Conservation (phyloP, 2,329 filamentous ascomycete species). For the Neonectria hederae region DNA sequence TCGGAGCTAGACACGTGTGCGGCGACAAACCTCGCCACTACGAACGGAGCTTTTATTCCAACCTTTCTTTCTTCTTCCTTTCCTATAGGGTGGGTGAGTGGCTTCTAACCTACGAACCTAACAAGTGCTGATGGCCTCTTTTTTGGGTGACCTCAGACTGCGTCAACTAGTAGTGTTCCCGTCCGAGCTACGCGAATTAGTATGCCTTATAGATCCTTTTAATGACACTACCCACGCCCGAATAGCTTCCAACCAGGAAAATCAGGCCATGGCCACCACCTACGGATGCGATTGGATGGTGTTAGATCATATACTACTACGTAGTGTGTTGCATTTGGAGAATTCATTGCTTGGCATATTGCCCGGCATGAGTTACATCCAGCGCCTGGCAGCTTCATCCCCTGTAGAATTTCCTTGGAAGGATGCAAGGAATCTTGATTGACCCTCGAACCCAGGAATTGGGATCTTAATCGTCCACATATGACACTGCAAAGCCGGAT, state of each 20-base stretch:
- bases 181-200: not conserved
- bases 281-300: not conserved
- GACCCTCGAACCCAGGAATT: not conserved
- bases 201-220: not conserved
- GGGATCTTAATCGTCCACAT: not conserved
- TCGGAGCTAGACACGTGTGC: slow-evolving; percentile 25
- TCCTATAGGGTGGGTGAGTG: not conserved
- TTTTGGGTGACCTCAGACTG: not conserved
- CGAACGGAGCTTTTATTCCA: slow-evolving; percentile 10
- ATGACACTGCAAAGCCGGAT: not conserved
- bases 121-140: not conserved
- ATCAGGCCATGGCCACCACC: not conserved
- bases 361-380: not conserved
- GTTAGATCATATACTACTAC: not conserved
- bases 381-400: not conserved
- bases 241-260: not conserved
- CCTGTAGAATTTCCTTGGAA: not conserved
- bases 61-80: slow-evolving; percentile 3
- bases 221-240: not conserved
- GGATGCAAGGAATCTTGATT: not conserved
- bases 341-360: not conserved
- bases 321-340: not conserved
- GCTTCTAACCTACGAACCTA: not conserved
- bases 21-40: slow-evolving; percentile 13
- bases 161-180: not conserved